Percentiles rank a stretch among this genome's conserved stretches.
phyloP scores from a whole-genome alignment of 495 filamentous ascomycete genomes.

The Talaromyces stipitatus region DNA sequence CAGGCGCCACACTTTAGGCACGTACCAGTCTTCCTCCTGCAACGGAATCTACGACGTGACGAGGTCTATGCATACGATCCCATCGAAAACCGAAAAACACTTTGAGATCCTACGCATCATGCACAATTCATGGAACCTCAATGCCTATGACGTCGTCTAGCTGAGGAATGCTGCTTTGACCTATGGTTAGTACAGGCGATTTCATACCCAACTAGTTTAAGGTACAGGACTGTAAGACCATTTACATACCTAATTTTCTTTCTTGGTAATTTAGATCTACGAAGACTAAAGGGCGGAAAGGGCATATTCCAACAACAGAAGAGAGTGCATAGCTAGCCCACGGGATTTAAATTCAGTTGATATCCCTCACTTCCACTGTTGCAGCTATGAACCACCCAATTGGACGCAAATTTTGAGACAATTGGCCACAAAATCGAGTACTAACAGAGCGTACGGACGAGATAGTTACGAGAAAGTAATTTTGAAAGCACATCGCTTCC shows the following conservation, averaged over 20 bases:
- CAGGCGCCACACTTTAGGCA: background rate
- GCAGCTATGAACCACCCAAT: background rate
- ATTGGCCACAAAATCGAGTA: background rate
- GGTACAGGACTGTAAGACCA: background rate
- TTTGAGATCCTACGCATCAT: background rate
- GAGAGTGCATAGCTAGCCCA: background rate
- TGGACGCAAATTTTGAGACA: background rate
- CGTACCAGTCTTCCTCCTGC: background rate
- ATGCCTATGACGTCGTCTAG: background rate
- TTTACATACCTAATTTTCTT: background rate
- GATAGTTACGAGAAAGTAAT: background rate
- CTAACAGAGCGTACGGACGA: background rate
- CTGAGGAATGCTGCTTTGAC: background rate
- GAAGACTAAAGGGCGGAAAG: background rate
- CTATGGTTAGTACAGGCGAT: background rate
- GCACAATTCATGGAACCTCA: background rate
- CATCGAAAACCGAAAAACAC: background rate
- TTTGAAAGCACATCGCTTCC: background rate
- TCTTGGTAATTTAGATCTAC: background rate
- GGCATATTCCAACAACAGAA: background rate
- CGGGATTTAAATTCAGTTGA: background rate
- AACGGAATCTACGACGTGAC: background rate
- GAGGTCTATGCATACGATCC: background rate
- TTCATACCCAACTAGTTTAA: background rate
- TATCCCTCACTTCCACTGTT: slow-evolving; percentile 2